Evolutionary conservation across 352 stramenopile species (phyloP).

Genomic region (Halophytophthora polymorphica): DNA sequence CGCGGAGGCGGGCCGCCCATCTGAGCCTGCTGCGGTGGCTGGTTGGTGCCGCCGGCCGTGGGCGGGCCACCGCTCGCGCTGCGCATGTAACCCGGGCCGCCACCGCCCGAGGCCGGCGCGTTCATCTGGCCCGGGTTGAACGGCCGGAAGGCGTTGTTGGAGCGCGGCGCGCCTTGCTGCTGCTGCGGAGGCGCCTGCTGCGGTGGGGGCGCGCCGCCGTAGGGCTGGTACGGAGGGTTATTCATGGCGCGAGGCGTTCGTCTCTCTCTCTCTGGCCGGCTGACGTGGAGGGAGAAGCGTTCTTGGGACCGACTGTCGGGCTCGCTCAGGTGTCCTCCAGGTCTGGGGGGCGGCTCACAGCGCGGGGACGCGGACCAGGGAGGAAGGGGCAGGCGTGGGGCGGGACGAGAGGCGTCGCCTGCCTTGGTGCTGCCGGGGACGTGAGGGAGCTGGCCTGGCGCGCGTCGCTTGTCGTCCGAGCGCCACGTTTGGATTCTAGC

Average conservation of each 20-base stretch:
- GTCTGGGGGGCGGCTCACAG: too few species aligned
- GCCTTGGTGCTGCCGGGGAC: too few species aligned
- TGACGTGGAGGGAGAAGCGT: too few species aligned
- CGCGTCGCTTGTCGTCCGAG: too few species aligned
- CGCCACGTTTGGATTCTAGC: too few species aligned
- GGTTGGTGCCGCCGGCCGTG: conserved; percentile 16
- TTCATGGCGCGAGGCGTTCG: conserved; percentile 28
- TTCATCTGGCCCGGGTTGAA: conserved; percentile 62
- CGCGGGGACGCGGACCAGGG: too few species aligned
- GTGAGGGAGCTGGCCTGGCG: too few species aligned
- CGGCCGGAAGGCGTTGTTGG: conserved; percentile 46
- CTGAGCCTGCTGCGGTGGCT: conserved; percentile 14
- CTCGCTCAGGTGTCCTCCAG: too few species aligned
- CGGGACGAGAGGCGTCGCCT: too few species aligned
- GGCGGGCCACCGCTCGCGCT: conserved; percentile 19
- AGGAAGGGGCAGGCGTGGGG: too few species aligned
- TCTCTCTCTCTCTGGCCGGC: too few species aligned
- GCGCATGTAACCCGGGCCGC: conserved; percentile 15
- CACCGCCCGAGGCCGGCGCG: conserved; percentile 32
- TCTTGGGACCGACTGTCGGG: too few species aligned
- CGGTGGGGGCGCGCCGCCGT: conserved; percentile 35
- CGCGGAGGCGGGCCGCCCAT: conserved; percentile 18
- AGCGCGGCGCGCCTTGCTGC: conserved; percentile 29
- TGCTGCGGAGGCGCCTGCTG: conserved; percentile 25
- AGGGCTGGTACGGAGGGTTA: conserved; percentile 53